Percentiles rank a stretch among this genome's conserved stretches.
phyloP scores from a whole-genome alignment of 768 basidiomycete species.

The Lactarius akahatsu region DNA sequence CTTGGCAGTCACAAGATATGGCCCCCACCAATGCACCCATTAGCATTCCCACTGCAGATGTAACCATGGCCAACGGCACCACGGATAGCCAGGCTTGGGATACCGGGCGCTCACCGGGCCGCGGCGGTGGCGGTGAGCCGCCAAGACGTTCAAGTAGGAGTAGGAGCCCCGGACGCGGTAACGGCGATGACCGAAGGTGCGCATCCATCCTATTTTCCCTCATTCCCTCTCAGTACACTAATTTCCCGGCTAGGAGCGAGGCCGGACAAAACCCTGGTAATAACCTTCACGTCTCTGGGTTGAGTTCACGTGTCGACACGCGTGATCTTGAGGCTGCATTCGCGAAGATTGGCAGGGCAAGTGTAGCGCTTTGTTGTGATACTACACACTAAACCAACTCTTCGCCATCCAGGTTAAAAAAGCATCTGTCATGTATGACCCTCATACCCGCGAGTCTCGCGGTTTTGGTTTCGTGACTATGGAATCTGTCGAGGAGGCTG shows the following conservation, averaged over 20 bases:
- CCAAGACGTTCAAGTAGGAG: conserved; percentile 74
- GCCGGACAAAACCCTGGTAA: conserved; percentile 57
- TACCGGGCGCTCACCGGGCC: conserved; percentile 44
- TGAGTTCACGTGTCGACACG: conserved; percentile 66
- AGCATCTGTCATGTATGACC: conserved; percentile 64
- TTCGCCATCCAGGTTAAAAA: conserved; percentile 52
- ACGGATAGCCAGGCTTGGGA: conserved; percentile 60
- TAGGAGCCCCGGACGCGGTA: conserved; percentile 63
- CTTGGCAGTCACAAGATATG: conserved; percentile 84
- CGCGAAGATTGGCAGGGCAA: conserved; percentile 80
- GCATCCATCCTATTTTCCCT: conserved; percentile 31
- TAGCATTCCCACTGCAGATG: conserved; percentile 61
- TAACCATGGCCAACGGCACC: conserved; percentile 47
- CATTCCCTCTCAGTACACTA: neutral
- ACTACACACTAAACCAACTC: conserved; percentile 9
- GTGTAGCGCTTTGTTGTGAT: conserved; percentile 32
- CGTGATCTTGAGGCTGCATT: conserved; percentile 88
- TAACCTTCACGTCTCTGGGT: conserved; percentile 63
- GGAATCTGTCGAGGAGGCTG: conserved; percentile 83
- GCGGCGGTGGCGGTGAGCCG: conserved; percentile 48
- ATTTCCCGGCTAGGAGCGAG: conserved; percentile 30
- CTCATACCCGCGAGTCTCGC: conserved; percentile 67
- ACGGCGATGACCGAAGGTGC: conserved; percentile 52
- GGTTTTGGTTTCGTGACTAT: conserved; percentile 91
- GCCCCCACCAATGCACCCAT: conserved; percentile 60